Base-by-base conservation (phyloP, 2,329 filamentous ascomycete genomes). In the Bipolaris victoriae region DNA sequence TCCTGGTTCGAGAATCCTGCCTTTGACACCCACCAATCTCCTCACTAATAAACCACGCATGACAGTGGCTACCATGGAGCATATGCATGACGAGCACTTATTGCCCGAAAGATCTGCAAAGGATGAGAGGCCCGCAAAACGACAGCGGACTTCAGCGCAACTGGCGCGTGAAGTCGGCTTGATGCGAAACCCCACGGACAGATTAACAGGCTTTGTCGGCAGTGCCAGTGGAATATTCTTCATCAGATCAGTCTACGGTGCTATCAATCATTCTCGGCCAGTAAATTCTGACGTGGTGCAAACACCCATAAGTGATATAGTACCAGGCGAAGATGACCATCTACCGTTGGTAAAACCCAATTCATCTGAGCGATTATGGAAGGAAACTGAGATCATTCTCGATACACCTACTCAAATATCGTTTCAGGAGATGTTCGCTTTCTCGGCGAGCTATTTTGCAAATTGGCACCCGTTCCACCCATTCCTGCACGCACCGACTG, bases 201-300 rank as follows among this genome's bases (percentile, higher is more conserved):
- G 78, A 20, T 79, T 79, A 3, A 80, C 83, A 13, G 82, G 81
- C 0, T 86, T 86, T 53, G 79, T 86, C 4, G 84, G 84, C 3
- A 85, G 83, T 49, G 81, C 82, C 15, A 85, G 83, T 57, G 84
- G 84, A 1, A 85, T 86, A n/a, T 80, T 85, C 63, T 86, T 86
- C 63, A 82, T 86, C 33, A 79, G 82, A 5, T 80, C 81, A 18
- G 84, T 86, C 1, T 84, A 84, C 40, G 72, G 80, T 31, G 78
- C 82, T 1, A 76, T 86, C 29, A 70, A 72, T 49, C 62, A 71
- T 35, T 66, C 70, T 50, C 58, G 74, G 54, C 55, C 59, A 52
- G 37, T 43, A 6, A 9, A 49, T 7, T 41, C 49, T 26, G 15
- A 49, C 36, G 71, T 70, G 3, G 56, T 55, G 13, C 62, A 65